phyloP scores from a whole-genome alignment of 2,329 filamentous ascomycete species.

The Cercospora sojina region DNA sequence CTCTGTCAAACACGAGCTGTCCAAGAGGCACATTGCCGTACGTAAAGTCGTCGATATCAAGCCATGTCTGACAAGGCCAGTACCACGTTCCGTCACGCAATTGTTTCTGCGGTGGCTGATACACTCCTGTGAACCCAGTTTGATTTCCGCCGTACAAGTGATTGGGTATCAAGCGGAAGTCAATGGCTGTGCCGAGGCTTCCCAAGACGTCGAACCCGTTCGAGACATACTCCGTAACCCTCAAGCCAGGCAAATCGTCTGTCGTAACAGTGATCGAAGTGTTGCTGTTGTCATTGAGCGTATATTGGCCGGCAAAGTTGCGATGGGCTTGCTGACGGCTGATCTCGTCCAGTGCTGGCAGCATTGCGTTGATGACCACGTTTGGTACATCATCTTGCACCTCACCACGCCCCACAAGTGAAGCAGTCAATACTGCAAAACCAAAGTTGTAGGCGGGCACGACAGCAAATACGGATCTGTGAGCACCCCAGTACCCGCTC shows the following conservation, averaged over 20 bases:
- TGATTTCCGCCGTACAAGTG: slow-evolving; percentile 24
- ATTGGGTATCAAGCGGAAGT: slow-evolving; percentile 32
- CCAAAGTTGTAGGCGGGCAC: slow-evolving; percentile 51
- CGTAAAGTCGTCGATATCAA: slow-evolving; percentile 27
- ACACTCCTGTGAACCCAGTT: slow-evolving; percentile 22
- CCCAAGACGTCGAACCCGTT: slow-evolving; percentile 37
- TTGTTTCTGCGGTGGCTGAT: slow-evolving; percentile 19
- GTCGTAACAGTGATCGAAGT: slow-evolving; percentile 33
- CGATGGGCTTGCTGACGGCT: slow-evolving; percentile 32
- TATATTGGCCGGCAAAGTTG: slow-evolving; percentile 34
- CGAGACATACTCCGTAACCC: slow-evolving; percentile 35
- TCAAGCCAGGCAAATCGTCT: slow-evolving; percentile 32
- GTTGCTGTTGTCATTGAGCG: slow-evolving; percentile 7
- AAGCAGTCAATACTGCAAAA: slow-evolving; percentile 43
- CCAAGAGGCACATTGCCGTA: slow-evolving; percentile 25
- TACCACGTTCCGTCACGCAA: slow-evolving; percentile 22
- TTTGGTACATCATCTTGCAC: slow-evolving; percentile 23
- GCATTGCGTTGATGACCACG: slow-evolving; percentile 25
- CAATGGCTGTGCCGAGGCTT: slow-evolving; percentile 14
- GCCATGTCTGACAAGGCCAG: slow-evolving; percentile 19
- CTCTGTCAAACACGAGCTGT: slow-evolving; percentile 28
- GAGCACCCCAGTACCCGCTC: slow-evolving; percentile 42
- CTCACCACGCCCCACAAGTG: slow-evolving; percentile 14
- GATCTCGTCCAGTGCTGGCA: slow-evolving; percentile 34
- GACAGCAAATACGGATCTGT: slow-evolving; percentile 38